Percentiles rank a stretch among this genome's conserved stretches.
Conservation (phyloP, 1,284 basidiomycete species). For the Neonothopanus nambi region DNA sequence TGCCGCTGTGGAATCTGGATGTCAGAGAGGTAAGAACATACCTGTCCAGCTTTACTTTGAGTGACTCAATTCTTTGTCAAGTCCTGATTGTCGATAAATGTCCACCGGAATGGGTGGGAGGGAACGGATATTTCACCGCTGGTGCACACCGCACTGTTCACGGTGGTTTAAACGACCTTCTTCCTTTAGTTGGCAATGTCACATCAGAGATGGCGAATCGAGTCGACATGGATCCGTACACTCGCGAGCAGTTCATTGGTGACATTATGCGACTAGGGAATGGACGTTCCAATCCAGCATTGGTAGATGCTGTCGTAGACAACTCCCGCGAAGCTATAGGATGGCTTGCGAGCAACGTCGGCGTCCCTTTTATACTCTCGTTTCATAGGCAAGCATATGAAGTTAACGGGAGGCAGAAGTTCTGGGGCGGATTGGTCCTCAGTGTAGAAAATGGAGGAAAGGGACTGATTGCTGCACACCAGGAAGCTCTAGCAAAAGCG, state of each 20-base stretch:
- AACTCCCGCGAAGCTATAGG: constrained; percentile 52
- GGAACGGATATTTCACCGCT: constrained; percentile 72
- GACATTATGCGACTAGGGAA: constrained; percentile 63
- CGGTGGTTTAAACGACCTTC: constrained; percentile 54
- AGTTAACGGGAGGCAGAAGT: constrained; percentile 58
- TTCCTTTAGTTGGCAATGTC: constrained; percentile 53
- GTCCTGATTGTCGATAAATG: constrained; percentile 69
- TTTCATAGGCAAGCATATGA: constrained; percentile 70
- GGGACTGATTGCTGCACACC: constrained; percentile 61
- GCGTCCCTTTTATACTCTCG: constrained; percentile 57
- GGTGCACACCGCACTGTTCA: constrained; percentile 66
- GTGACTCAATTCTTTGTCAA: constrained; percentile 14
- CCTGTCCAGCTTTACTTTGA: constrained; percentile 8
- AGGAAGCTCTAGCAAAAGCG: constrained; percentile 45
- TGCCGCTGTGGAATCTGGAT: constrained; percentile 57
- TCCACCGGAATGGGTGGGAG: constrained; percentile 62
- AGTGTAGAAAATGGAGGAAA: constrained; percentile 64
- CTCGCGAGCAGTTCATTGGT: constrained; percentile 44
- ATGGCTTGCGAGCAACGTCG: constrained; percentile 54
- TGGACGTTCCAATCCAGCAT: constrained; percentile 44
- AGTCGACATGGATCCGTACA: constrained; percentile 63
- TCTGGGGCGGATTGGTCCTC: constrained; percentile 69
- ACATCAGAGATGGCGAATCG: constrained; percentile 39
- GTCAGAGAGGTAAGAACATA: constrained; percentile 39
- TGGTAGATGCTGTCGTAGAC: constrained; percentile 56